Conservation (phyloP, 768 basidiomycete genomes). For the Tubosaeta sp. region DNA sequence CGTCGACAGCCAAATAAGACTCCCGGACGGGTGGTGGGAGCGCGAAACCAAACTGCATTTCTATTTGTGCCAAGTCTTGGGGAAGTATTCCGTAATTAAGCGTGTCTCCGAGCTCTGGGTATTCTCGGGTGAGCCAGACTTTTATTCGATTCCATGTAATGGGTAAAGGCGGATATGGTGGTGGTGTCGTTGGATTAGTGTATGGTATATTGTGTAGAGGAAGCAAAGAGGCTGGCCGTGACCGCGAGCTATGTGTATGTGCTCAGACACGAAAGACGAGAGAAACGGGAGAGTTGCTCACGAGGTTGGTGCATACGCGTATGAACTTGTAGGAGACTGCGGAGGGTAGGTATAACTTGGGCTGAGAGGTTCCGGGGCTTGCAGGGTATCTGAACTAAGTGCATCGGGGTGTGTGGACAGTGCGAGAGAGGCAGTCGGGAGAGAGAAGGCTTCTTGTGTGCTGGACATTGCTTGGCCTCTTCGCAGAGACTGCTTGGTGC, state of each 20-base stretch:
- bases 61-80: constrained; percentile 73
- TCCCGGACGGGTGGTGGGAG: constrained; percentile 89
- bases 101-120: constrained; percentile 93
- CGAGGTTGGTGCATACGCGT: constrained; percentile 60
- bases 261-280: constrained; percentile 3
- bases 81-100: constrained; percentile 88
- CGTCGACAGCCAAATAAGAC: constrained; percentile 83
- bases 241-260: constrained; percentile 31
- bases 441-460: constrained; percentile 85
- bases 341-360: constrained; percentile 79
- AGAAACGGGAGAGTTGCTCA: constrained; percentile 26
- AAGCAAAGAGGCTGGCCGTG: constrained; percentile 55
- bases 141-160: constrained; percentile 83
- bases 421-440: constrained; percentile 69
- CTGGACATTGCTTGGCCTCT: constrained; percentile 67
- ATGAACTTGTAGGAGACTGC: constrained; percentile 46
- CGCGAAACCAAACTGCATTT: constrained; percentile 78
- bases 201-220: constrained; percentile 61
- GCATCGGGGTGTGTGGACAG: constrained; percentile 51
- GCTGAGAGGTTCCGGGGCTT: constrained; percentile 45
- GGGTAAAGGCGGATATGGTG: constrained; percentile 70
- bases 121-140: constrained; percentile 77
- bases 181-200: constrained; percentile 35
- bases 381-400: constrained; percentile 52
- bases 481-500: constrained; percentile 44